Evolutionary conservation across 176 grass and related monocot genomes (phyloP).

Genomic region (Hordeum vulgare): DNA sequence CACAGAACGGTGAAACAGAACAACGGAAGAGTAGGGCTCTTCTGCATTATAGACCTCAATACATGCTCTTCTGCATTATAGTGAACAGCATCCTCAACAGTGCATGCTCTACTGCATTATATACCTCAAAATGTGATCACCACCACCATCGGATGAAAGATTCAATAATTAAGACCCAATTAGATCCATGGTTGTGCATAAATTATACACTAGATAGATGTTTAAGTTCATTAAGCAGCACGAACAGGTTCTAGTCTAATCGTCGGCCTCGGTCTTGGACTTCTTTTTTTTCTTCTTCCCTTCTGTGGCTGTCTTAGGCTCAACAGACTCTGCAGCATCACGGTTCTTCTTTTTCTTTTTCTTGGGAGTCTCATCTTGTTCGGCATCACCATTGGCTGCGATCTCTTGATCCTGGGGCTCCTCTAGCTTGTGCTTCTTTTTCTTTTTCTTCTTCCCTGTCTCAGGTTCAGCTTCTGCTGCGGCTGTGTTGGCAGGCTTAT

Average conservation of each 20-base stretch:
- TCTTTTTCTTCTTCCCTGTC: conserved; percentile 54
- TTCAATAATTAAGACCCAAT: background rate
- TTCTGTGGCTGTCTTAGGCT: conserved; percentile 30
- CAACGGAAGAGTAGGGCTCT: too few relatives aligned
- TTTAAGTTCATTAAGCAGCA: background rate
- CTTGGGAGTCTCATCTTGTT: conserved; percentile 38
- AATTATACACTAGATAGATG: background rate
- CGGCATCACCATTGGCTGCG: background rate
- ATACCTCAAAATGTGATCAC: background rate
- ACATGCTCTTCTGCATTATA: background rate
- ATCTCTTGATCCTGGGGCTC: conserved; percentile 23
- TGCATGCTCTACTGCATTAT: background rate
- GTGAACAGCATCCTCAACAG: too few relatives aligned
- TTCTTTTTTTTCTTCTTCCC: conserved; percentile 73
- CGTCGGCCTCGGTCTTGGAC: conserved; percentile 24
- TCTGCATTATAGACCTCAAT: too few relatives aligned
- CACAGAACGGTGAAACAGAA: background rate
- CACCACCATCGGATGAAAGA: background rate
- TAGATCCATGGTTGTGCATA: background rate
- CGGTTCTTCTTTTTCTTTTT: conserved; percentile 63
- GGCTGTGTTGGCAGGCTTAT: background rate
- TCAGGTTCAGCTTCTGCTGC: conserved; percentile 35
- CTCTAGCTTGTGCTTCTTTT: conserved; percentile 35
- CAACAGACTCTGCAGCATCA: conserved; percentile 1
- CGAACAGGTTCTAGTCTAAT: background rate